phyloP scores from a whole-genome alignment of 2,329 filamentous ascomycete species.

The Rhinocladiella mackenziei region DNA sequence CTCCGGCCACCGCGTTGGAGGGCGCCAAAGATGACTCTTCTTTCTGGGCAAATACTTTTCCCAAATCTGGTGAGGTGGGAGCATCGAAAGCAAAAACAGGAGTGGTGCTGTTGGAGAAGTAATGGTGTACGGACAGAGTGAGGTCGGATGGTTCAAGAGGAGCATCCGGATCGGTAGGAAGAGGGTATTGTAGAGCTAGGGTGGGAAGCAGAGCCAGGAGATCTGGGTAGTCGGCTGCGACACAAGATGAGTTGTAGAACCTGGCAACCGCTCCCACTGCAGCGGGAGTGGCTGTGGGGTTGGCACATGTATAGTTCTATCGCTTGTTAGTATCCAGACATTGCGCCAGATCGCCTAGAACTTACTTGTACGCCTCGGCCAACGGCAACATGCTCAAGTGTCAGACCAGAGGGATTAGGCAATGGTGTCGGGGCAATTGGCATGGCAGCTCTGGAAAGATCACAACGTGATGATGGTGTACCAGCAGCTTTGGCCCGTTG shows the following conservation, averaged over 20 bases:
- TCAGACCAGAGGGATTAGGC: constrained; percentile 59
- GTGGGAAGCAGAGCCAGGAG: constrained; percentile 62
- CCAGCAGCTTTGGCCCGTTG: constrained; percentile 26
- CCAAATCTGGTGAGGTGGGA: constrained; percentile 47
- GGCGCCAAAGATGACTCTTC: constrained; percentile 61
- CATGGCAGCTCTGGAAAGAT: constrained; percentile 35
- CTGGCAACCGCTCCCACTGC: constrained; percentile 71
- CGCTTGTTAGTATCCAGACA: not conserved
- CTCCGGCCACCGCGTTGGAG: constrained; percentile 53
- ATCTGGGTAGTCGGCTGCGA: constrained; percentile 65
- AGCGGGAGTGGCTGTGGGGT: constrained; percentile 57
- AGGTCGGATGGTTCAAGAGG: constrained; percentile 54
- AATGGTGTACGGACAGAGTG: constrained; percentile 71
- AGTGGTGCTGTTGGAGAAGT: constrained; percentile 66
- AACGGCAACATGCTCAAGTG: constrained; percentile 72
- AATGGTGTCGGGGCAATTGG: constrained; percentile 54
- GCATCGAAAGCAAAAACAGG: constrained; percentile 74
- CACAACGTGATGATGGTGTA: constrained; percentile 31
- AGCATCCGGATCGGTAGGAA: constrained; percentile 41
- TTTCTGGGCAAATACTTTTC: constrained; percentile 61
- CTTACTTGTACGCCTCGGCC: constrained; percentile 68
- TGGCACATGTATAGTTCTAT: constrained; percentile 87
- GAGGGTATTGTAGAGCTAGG: constrained; percentile 64
- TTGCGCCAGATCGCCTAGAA: not conserved
- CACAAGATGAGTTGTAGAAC: constrained; percentile 83